phyloP scores from a whole-genome alignment of 2,329 filamentous ascomycete genomes.

The Trichoderma afroharzianum region DNA sequence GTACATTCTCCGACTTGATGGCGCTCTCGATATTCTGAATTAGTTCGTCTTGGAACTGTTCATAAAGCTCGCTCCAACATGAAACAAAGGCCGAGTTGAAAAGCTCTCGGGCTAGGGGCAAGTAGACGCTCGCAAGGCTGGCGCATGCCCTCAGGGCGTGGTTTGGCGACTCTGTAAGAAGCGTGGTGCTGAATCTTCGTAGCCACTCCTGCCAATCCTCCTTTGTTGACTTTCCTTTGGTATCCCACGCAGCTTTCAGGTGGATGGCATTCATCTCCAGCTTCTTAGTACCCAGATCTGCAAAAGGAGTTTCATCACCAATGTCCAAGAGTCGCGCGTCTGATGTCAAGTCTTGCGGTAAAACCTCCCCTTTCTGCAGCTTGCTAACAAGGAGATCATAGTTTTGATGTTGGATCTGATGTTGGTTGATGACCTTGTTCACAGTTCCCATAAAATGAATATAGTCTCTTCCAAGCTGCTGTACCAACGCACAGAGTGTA shows the following conservation, averaged over 20 bases:
- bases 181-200: constrained; percentile 88
- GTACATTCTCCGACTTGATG: constrained; percentile 91
- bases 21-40: constrained; percentile 94
- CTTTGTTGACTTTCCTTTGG: constrained; percentile 91
- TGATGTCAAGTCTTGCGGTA: constrained; percentile 92
- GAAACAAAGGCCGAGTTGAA: constrained; percentile 99
- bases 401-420: constrained; percentile 83
- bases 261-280: constrained; percentile 97
- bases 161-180: constrained; percentile 92
- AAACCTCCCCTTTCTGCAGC: constrained; percentile 85
- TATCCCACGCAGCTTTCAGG: constrained; percentile 95
- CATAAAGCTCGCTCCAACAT: constrained; percentile 97
- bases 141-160: constrained; percentile 93
- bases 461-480: constrained; percentile 93
- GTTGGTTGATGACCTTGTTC: constrained; percentile 75
- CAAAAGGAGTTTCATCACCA: constrained; percentile 74
- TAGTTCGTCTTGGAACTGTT: constrained; percentile 94
- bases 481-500: constrained; percentile 90
- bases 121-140: constrained; percentile 83
- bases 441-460: constrained; percentile 91
- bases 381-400: constrained; percentile 92
- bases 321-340: constrained; percentile 76
- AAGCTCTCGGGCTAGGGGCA: constrained; percentile 83
- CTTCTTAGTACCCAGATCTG: constrained; percentile 87
- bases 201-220: constrained; percentile 99